These are phyloP conservation scores for Pythium brassicae DNA, from an alignment of 352 stramenopile species.

Conservation along the genomic window DNA sequence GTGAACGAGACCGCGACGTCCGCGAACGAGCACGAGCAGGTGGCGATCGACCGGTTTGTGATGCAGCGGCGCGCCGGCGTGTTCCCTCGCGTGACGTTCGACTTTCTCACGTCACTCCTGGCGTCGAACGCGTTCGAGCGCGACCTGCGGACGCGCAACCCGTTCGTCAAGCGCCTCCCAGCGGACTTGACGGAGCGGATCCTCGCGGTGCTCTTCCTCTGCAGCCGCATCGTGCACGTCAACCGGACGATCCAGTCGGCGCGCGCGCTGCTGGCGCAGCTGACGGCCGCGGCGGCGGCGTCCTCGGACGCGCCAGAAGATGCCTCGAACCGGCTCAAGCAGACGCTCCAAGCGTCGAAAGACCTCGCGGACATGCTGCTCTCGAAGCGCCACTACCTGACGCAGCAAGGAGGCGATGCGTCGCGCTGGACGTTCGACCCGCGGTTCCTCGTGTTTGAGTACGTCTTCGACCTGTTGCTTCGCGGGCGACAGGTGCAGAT, in stretches of 20 bases:
- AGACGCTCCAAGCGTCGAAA: conserved; percentile 76
- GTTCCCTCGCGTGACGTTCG: conserved; percentile 65
- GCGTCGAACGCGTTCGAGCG: conserved; percentile 50
- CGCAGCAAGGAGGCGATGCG: conserved; percentile 11
- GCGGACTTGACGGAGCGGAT: conserved; percentile 41
- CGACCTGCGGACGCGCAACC: conserved; percentile 65
- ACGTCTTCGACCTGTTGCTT: conserved; percentile 98
- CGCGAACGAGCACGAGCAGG: conserved; percentile 4
- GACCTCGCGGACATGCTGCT: conserved; percentile 73
- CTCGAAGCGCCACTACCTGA: conserved; percentile 74
- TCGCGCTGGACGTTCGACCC: conserved; percentile 91
- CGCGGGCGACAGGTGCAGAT: conserved; percentile 98
- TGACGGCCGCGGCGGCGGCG: conserved; percentile 13
- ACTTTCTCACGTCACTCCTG: conserved; percentile 75
- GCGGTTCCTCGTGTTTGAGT: conserved; percentile 99
- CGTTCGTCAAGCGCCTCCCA: conserved; percentile 35
- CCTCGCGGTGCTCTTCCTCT: conserved; percentile 60
- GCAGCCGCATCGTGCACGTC: conserved; percentile 82
- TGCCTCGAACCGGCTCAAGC: conserved; percentile 36
- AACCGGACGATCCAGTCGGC: conserved; percentile 68
- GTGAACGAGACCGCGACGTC: conserved; percentile 43
- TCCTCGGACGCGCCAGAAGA: conserved; percentile 1
- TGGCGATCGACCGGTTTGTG: conserved; percentile 45
- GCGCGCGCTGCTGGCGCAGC: conserved; percentile 21
- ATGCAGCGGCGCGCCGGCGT: conserved; percentile 51